Evolutionary conservation across 2,329 filamentous ascomycete species (phyloP), one percentile per base, ranked within the genome.

Genomic region (Botrytis aclada): DNA sequence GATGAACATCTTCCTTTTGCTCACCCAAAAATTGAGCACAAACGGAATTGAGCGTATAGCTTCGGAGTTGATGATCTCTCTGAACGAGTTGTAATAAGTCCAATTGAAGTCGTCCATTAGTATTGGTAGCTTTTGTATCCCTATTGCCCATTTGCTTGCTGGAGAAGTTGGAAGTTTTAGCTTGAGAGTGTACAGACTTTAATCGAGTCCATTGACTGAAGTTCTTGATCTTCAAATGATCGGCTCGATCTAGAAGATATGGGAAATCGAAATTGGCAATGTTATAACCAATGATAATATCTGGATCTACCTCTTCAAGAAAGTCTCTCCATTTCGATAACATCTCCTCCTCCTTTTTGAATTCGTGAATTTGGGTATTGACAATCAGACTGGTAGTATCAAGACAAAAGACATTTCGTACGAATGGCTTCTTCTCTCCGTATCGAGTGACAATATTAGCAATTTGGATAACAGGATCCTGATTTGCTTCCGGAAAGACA

Each of bases 231-330:
- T 96, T 97, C 41, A 99, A 86, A 80, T 97, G 90, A 76, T 88
- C 93, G 16, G 95, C 96, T 63, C 96, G 89, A 72, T 97, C 93
- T 18, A 99, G 86, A 0, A 99, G 88, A 80, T 99, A 99, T 0
- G 95, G 95, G 76, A 99, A 98, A 85, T 99, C 96, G 83, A 99
- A 99, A 84, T 99, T 99, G 80, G 93, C 86, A 83, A 97, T 99
- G 82, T 99, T 99, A 90, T 99, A 99, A 63, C 96, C 96, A 72
- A 97, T 99, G 79, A 99, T 97, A 76, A 99, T 93, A 83, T 99
- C 96, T 0, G 96, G 95, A 77, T 99, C 96, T 1, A 96, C 93
- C 78, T 93, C 90, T 77, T 97, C 87, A 25, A 99, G 83, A 76
- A 99, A 99, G 74, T 97, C 88, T 79, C 93, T 91, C 96, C 96